A percentile compares a stretch with the other conserved stretches of the same genome.
Conservation (phyloP, 257 asterid species). For the Solanum megistacrolobum region DNA sequence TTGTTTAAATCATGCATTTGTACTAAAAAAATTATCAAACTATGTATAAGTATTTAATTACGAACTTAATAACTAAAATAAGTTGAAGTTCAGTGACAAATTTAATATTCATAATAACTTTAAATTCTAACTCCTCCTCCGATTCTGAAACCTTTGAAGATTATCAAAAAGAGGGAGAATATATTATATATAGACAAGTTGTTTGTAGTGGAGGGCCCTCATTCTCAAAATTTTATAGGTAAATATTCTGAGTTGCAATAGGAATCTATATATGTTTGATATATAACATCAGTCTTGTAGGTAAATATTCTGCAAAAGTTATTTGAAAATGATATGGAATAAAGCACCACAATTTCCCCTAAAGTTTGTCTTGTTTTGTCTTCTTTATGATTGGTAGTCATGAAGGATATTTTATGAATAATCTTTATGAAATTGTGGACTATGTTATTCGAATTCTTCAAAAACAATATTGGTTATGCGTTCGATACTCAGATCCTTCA, state of each 20-base stretch:
- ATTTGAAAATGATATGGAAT: conserved; percentile 5
- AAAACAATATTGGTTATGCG: background rate
- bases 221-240: background rate
- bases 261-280: conserved; percentile 16
- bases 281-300: background rate
- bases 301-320: too few relatives aligned
- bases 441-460: background rate
- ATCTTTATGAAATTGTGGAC: background rate
- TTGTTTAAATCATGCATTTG: background rate
- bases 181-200: background rate
- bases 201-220: conserved; percentile 21
- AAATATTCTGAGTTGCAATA: conserved; percentile 17
- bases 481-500: too few relatives aligned
- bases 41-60: background rate
- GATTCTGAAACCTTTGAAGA: background rate
- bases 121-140: background rate
- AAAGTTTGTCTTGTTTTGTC: background rate
- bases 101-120: background rate
- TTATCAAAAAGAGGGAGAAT: background rate
- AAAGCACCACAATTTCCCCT: background rate
- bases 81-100: background rate
- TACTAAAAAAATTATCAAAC: background rate
- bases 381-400: conserved; percentile 14
- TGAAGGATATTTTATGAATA: background rate
- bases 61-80: background rate